These are phyloP conservation scores for Schizonepeta tenuifolia DNA, from an alignment of 257 asterid genomes.

Conservation along the genomic window DNA sequence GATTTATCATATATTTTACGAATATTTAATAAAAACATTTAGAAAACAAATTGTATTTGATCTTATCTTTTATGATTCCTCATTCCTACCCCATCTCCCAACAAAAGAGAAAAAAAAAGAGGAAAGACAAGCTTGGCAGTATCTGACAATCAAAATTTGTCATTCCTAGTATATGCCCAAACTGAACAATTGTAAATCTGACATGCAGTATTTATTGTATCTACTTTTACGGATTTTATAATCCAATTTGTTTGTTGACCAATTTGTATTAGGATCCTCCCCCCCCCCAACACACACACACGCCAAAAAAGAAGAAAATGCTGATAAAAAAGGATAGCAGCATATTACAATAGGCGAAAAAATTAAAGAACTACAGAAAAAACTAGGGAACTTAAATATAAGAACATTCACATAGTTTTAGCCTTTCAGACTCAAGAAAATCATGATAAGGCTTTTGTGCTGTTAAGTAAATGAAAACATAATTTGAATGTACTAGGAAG, in stretches of 20 bases:
- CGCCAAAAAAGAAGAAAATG: too few species aligned
- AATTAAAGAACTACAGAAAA: background rate
- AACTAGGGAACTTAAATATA: background rate
- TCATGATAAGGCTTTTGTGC: constrained; percentile 19
- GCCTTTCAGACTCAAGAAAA: background rate
- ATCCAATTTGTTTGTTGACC: too few species aligned
- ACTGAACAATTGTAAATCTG: background rate
- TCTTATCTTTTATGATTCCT: background rate
- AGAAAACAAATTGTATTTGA: background rate
- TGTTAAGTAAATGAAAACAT: constrained; percentile 10
- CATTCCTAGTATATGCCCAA: constrained; percentile 1
- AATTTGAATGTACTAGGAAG: constrained; percentile 20
- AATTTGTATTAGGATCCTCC: too few species aligned
- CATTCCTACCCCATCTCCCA: background rate
- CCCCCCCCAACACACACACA: too few species aligned
- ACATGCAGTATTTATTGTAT: background rate
- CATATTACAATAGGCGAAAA: background rate
- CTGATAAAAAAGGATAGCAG: too few species aligned
- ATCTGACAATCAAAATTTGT: background rate
- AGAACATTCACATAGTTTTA: constrained; percentile 18
- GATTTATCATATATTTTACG: background rate
- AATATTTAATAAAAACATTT: background rate
- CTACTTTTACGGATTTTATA: too few species aligned
- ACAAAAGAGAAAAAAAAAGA: background rate
- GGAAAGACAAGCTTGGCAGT: constrained; percentile 3